phyloP scores from a whole-genome alignment of 1,284 basidiomycete genomes.

The Rhodotorula sp. region DNA sequence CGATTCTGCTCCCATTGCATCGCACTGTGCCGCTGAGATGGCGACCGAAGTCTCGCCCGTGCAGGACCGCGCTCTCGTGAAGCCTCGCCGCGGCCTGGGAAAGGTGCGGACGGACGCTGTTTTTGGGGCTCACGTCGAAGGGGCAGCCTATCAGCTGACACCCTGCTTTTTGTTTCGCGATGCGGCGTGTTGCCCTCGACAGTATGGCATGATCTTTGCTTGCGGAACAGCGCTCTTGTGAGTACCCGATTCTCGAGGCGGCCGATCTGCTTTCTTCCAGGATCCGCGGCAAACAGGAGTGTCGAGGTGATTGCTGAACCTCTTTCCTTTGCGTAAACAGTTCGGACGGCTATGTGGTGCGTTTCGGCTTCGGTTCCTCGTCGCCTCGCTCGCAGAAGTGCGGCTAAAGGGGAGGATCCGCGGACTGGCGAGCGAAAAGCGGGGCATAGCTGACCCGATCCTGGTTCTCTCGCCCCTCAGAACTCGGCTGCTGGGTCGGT shows the following conservation, averaged over 20 bases:
- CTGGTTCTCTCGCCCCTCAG: neutral
- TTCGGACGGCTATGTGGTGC: neutral
- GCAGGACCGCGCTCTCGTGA: neutral
- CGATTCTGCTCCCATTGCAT: neutral
- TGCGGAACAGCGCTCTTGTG: neutral
- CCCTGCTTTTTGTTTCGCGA: neutral
- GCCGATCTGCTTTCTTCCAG: too few species aligned
- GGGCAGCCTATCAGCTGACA: neutral
- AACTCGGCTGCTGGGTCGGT: conserved; percentile 21
- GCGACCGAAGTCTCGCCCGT: neutral
- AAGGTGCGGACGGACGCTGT: neutral
- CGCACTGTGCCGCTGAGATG: neutral
- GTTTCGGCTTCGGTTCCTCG: too few species aligned
- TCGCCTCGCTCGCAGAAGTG: too few species aligned
- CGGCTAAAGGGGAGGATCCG: too few species aligned
- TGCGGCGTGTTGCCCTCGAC: neutral
- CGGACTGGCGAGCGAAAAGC: too few species aligned
- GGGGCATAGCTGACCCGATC: neutral
- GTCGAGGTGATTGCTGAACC: neutral
- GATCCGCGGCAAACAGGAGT: too few species aligned
- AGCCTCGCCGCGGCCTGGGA: neutral
- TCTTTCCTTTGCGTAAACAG: neutral
- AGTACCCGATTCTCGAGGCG: neutral
- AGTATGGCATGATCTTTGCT: neutral
- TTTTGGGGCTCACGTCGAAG: too few species aligned